Evolutionary conservation across 129 eudicot genomes (phyloP).

Genomic region (Scalesia atractyloides): DNA sequence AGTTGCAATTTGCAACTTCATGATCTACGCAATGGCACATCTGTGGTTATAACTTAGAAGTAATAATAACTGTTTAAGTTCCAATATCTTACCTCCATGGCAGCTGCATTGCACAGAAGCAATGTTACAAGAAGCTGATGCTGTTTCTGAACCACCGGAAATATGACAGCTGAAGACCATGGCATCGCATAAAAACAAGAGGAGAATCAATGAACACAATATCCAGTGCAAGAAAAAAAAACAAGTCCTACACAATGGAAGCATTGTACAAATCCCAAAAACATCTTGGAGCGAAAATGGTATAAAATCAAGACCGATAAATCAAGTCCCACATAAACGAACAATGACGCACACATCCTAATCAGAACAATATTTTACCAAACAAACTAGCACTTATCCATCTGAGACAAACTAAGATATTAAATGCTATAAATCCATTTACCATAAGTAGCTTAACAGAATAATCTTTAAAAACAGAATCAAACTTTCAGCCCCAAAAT

Average conservation of each 20-base stretch:
- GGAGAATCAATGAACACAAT: constrained; percentile 4
- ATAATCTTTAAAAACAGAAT: neutral
- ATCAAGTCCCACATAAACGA: neutral
- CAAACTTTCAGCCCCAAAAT: constrained; percentile 1
- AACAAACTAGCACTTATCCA: neutral
- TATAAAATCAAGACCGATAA: neutral
- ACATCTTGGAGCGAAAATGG: neutral
- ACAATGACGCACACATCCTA: constrained; percentile 5
- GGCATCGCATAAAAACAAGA: constrained; percentile 23
- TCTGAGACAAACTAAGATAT: neutral
- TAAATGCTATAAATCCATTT: neutral
- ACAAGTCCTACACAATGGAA: neutral
- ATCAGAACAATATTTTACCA: neutral
- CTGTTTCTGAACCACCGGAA: constrained; percentile 96
- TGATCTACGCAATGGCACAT: neutral
- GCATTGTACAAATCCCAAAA: constrained; percentile 2
- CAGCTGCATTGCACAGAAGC: constrained; percentile 95
- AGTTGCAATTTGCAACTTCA: neutral
- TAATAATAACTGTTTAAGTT: neutral
- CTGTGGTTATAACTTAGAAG: neutral
- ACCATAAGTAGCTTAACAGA: constrained; percentile 17
- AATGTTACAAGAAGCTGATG: constrained; percentile 96
- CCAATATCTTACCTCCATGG: constrained; percentile 81
- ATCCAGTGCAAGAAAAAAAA: neutral
- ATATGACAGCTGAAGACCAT: constrained; percentile 69